Conservation (phyloP, 345 rosid species). For the Bruguiera parviflora region DNA sequence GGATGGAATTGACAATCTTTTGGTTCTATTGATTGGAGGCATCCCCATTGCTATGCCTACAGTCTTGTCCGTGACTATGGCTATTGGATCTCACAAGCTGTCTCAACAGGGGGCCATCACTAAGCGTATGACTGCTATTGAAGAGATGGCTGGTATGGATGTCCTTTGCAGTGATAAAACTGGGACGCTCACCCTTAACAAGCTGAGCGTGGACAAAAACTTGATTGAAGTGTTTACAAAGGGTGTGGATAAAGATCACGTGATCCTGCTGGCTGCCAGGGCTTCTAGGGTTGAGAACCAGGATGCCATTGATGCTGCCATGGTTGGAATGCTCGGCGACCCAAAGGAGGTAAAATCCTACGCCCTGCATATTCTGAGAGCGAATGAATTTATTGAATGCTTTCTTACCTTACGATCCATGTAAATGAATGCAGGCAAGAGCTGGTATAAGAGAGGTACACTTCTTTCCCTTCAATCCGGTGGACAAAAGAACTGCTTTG, state of each 20-base stretch:
- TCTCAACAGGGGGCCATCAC: conserved; percentile 87
- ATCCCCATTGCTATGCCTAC: conserved; percentile 93
- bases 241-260: conserved; percentile 64
- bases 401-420: background rate
- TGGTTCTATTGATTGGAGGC: conserved; percentile 88
- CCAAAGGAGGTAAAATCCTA: conserved; percentile 56
- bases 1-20: conserved; percentile 73
- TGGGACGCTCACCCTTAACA: conserved; percentile 80
- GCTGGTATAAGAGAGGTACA: conserved; percentile 71
- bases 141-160: conserved; percentile 94
- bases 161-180: conserved; percentile 88
- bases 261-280: conserved; percentile 68
- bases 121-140: conserved; percentile 89
- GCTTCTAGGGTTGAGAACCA: conserved; percentile 88
- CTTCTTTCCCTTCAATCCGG: conserved; percentile 80
- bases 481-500: conserved; percentile 79
- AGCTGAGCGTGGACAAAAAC: conserved; percentile 68
- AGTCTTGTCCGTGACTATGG: conserved; percentile 79
- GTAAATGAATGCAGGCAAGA: conserved; percentile 49
- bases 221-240: conserved; percentile 67
- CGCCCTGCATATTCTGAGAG: background rate
- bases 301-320: conserved; percentile 88
- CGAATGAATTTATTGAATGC: background rate
- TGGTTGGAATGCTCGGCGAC: conserved; percentile 83
- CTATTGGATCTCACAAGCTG: conserved; percentile 76